A percentile compares a stretch with the other conserved stretches of the same genome.
Evolutionary conservation across 768 basidiomycete genomes (phyloP).

Genomic region (Epithele typhae): DNA sequence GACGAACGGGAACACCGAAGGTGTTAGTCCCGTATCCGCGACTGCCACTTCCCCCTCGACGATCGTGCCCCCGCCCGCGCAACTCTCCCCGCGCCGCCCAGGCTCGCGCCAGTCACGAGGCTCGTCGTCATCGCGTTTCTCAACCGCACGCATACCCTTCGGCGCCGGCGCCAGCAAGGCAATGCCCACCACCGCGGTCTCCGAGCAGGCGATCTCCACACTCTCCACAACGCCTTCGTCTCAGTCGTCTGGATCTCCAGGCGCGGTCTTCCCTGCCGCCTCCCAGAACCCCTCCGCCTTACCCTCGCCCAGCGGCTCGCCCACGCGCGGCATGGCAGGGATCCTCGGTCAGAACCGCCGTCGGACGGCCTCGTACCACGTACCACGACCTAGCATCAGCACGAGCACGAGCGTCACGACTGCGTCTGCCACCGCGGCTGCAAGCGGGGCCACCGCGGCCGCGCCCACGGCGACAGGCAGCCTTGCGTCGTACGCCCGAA

Average conservation of each 20-base stretch:
- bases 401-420: constrained; percentile 33
- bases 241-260: constrained; percentile 22
- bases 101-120: constrained; percentile 68
- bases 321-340: constrained; percentile 56
- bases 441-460: constrained; percentile 8
- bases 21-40: no score
- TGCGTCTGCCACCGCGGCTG: constrained; percentile 27
- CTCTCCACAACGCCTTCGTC: constrained; percentile 20
- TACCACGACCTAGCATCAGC: constrained; percentile 31
- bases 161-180: constrained; percentile 53
- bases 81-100: constrained; percentile 59
- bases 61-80: constrained; percentile 23
- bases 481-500: constrained; percentile 35
- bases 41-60: background rate
- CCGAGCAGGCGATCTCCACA: constrained; percentile 47
- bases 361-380: constrained; percentile 58
- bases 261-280: constrained; percentile 6
- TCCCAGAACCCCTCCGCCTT: constrained; percentile 14
- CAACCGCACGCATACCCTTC: constrained; percentile 58
- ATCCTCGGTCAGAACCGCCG: constrained; percentile 38
- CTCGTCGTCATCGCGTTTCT: constrained; percentile 67
- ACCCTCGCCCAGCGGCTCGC: constrained; percentile 59
- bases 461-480: constrained; percentile 20
- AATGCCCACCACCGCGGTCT: constrained; percentile 62
- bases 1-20: no score